Evolutionary conservation across 2,329 filamentous ascomycete species (phyloP).

Genomic region (Raffaelea albimanens): DNA sequence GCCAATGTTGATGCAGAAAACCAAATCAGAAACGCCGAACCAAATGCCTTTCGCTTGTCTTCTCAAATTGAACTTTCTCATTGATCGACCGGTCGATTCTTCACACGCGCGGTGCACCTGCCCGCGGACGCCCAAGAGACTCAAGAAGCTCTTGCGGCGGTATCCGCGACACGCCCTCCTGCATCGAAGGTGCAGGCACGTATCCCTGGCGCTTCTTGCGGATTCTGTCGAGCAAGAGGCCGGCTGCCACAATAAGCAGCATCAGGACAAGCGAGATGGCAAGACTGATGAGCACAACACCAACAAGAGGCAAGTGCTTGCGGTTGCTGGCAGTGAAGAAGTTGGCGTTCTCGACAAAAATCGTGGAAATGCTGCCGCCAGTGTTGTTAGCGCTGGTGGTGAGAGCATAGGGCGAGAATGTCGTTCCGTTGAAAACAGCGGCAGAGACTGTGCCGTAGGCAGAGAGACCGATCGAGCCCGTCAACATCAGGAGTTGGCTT

Average conservation of each 20-base stretch:
- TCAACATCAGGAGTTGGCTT: conserved; percentile 67
- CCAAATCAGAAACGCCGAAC: neutral
- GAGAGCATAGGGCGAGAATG: conserved; percentile 69
- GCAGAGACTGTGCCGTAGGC: conserved; percentile 75
- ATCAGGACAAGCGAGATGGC: conserved; percentile 70
- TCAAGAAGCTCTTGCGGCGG: conserved; percentile 52
- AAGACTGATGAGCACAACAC: conserved; percentile 71
- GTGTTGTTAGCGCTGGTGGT: conserved; percentile 57
- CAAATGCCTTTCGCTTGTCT: neutral
- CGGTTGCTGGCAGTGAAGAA: conserved; percentile 53
- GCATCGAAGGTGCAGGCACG: conserved; percentile 60
- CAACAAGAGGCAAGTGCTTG: conserved; percentile 58
- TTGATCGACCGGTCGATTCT: neutral
- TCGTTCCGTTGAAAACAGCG: conserved; percentile 77
- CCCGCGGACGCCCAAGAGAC: conserved; percentile 37
- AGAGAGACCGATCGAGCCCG: conserved; percentile 70
- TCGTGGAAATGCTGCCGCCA: conserved; percentile 64
- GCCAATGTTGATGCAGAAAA: neutral
- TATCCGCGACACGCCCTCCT: conserved; percentile 49
- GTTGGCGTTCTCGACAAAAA: conserved; percentile 76
- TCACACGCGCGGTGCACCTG: conserved; percentile 43
- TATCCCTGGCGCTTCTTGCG: conserved; percentile 75
- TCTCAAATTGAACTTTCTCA: neutral
- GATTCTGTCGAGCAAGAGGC: conserved; percentile 65
- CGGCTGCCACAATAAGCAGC: conserved; percentile 66